A percentile compares a stretch with the other conserved stretches of the same genome.
phyloP scores from a whole-genome alignment of 495 filamentous ascomycete species.

The Oidiodendron maius region DNA sequence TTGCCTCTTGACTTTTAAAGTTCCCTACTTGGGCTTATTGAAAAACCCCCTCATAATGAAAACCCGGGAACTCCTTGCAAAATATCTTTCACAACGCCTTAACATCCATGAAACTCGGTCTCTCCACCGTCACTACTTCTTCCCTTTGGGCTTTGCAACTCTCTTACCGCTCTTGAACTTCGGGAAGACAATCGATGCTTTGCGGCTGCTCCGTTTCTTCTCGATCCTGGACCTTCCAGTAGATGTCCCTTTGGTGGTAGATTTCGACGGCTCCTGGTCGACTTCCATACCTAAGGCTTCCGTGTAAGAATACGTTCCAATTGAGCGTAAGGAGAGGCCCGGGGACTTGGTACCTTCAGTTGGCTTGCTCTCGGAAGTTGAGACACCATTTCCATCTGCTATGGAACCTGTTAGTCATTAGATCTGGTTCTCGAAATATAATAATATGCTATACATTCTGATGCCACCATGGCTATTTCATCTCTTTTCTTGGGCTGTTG shows the following conservation, averaged over 20 bases:
- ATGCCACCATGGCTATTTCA: constrained; percentile 19
- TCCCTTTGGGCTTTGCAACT: constrained; percentile 23
- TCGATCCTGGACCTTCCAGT: constrained; percentile 24
- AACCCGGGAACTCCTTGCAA: neutral
- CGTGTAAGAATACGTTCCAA: neutral
- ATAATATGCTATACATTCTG: constrained; percentile 28
- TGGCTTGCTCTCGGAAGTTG: constrained; percentile 6
- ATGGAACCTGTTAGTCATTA: neutral
- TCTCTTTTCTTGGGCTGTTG: constrained; percentile 53
- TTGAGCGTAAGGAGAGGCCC: neutral
- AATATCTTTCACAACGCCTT: constrained; percentile 14
- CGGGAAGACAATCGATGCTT: constrained; percentile 37
- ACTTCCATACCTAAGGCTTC: constrained; percentile 37
- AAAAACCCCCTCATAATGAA: neutral
- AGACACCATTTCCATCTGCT: neutral
- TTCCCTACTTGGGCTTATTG: too few relatives aligned
- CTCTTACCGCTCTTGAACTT: constrained; percentile 39
- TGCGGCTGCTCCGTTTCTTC: constrained; percentile 34
- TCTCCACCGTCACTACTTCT: constrained; percentile 9
- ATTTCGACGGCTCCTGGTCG: constrained; percentile 32
- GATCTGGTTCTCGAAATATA: neutral
- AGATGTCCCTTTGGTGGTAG: constrained; percentile 13
- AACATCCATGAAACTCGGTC: neutral
- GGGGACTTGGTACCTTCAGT: constrained; percentile 11
- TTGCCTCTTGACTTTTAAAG: too few relatives aligned